Evolutionary conservation across 805 yeast genomes (phyloP), one percentile per base, ranked within the genome.

Genomic region (Lipomyces lipofer): DNA sequence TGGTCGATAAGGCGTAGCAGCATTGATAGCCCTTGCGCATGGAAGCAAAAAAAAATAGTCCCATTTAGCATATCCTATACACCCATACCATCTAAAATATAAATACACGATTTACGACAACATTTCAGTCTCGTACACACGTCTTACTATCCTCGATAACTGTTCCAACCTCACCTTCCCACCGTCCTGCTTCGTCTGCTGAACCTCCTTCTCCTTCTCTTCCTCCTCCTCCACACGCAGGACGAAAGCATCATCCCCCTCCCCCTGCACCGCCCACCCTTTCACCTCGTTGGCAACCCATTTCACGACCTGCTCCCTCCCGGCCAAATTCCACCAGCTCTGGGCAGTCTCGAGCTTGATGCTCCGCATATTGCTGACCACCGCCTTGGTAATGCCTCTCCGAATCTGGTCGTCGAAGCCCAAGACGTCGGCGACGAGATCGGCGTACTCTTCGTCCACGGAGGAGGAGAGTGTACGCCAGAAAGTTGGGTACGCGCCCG

Each of bases 391-490:
- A 43, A 71, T 68, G 10, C 68, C 64, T 21, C 43, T 49, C 32
- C 74, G 56, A 25, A 71, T 64, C 22, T 62, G 65, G 47, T 66
- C 69, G 27, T 68, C 72, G 52, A 71, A 71, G 12, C 66, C 68
- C 13, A 36, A 49, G 25, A 71, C 68, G 29, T 68, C 71, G n/a
- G 69, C 68, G 5, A 69, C 60, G 12, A 59, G 46, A 35, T 69
- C 74, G 21, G 68, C 71, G 49, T 64, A 64, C 38, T 69, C 72
- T 43, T 69, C 71, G 30, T 63, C 62, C 43, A 62, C 64, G 54
- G 63, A 68, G 29, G 62, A 57, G 44, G 64, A 63, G 47, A 63
- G 66, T 4, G 58, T 56, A 19, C 59, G 48, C 74, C 74, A 71
- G 64, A 71, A 71, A 43, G 62, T 67, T 17, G 65, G 50, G 63